Evolutionary conservation across 2,329 filamentous ascomycete species (phyloP), one percentile per base, ranked within the genome.

Genomic region (Epichloe sylvatica): DNA sequence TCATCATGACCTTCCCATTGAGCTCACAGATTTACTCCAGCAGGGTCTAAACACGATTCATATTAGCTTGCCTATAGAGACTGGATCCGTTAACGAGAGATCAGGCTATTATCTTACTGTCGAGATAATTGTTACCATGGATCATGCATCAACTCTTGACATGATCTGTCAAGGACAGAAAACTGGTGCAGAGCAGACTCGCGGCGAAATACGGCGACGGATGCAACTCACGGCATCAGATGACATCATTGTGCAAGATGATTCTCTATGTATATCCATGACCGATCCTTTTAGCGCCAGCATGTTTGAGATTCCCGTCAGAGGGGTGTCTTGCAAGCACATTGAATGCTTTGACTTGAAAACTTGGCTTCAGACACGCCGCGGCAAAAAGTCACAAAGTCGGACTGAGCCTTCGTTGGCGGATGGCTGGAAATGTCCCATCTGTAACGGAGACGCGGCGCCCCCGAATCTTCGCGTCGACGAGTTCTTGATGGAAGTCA

Each of bases 291-390:
- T 85, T 59, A 83, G 71, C 50, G 70, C 75, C 1, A 67, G 60
- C 12, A 73, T 92, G 11, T 89, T 85, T 61, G 70, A 76, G 5
- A 72, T 75, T 0, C 91, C 92, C 1, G 86, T 83, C 2, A 82
- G 90, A 30, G 81, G 87, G 25, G 68, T 59, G 7, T 57, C 64
- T 3, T 98, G 92, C 63, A 70, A 70, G 23, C 91, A 98, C 61
- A 70, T 83, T 36, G 87, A 96, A 61, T 95, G 89, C 61, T 96
- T 97, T 61, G 91, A 97, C 62, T 78, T 96, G 7, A 76, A 84
- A 19, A 90, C 78, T 1, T 97, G 87, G 70, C 75, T 98, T 8
- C 65, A 72, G 13, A 86, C 83, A 5, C 79, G 86, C 40, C 70
- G 72, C 5, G 66, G 67, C 13, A 75, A 73, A 52, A 62, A 66